Base-by-base conservation (phyloP, 768 basidiomycete genomes). In the Kwoniella sp. region DNA sequence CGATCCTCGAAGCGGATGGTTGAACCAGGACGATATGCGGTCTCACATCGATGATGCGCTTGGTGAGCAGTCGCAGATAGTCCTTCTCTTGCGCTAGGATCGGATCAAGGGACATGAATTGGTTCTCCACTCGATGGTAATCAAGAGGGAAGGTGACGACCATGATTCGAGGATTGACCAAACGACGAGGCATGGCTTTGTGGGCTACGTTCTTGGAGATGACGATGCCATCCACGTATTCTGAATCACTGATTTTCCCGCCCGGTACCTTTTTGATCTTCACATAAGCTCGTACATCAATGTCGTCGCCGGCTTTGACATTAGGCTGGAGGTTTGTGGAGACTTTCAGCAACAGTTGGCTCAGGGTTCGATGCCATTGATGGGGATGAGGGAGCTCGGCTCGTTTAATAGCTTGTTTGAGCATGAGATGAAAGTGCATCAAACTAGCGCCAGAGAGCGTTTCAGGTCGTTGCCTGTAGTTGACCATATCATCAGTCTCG, bases 261-360 rank as follows among this genome's bases (percentile, higher is more conserved):
- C 96, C 96, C 0, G 96, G 95, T 17, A 98, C 90, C 82, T 95
- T 95, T 84, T 99, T 98, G 81, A 98, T 94, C 82, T 97, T 97
- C 53, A 98, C 93, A 72, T 95, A 96, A 41, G 89, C 87, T 31
- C 95, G 85, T 25, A 96, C 89, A 79, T 98, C 96, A 88, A 97
- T 93, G 68, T 92, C 90, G 72, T 93, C 91, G 1, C 92, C 92
- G 76, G 91, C 88, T 25, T 73, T 69, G 69, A 80, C 74, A 51
- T 81, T 71, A 0, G 77, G 73, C 13, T 70, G 62, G 63, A 94
- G 83, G 61, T 92, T 90, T 23, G 88, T 87, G 2, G 93, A 91
- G 50, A 95, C 90, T 45, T 89, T 87, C 53, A 97, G 86, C 0
- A 94, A 88, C 20, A 98, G 83, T 71, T 85, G 87, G 54, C 92